Conservation (phyloP, 352 stramenopile species). For the Phytophthora sojae region DNA sequence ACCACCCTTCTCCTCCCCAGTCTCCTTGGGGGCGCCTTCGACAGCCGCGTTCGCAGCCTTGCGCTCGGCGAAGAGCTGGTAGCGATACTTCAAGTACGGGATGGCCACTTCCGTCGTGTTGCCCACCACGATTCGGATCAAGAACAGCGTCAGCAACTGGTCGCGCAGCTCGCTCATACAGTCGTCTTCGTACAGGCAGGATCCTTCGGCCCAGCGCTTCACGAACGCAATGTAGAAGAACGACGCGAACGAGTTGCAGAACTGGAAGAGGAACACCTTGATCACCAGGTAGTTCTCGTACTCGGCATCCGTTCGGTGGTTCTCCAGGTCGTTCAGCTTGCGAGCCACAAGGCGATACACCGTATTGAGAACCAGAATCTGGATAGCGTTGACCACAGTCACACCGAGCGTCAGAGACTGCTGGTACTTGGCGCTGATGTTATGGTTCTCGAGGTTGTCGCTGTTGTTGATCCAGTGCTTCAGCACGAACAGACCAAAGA, state of each 20-base stretch:
- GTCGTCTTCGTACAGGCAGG: slow-evolving; percentile 84
- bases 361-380: slow-evolving; percentile 95
- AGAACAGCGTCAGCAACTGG: slow-evolving; percentile 92
- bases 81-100: slow-evolving; percentile 85
- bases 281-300: slow-evolving; percentile 95
- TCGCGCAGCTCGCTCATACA: slow-evolving; percentile 92
- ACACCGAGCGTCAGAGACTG: slow-evolving; percentile 52
- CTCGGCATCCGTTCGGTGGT: slow-evolving; percentile 90
- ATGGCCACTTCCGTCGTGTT: slow-evolving; percentile 92
- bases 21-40: not conserved
- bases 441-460: slow-evolving; percentile 36
- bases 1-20: slow-evolving; percentile 36
- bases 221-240: slow-evolving; percentile 96
- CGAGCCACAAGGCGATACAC: slow-evolving; percentile 92
- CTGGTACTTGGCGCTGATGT: slow-evolving; percentile 53
- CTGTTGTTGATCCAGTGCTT: slow-evolving; percentile 79
- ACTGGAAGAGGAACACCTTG: slow-evolving; percentile 99
- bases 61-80: slow-evolving; percentile 64
- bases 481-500: slow-evolving; percentile 74
- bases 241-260: slow-evolving; percentile 97
- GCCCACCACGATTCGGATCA: slow-evolving; percentile 93
- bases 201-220: slow-evolving; percentile 58
- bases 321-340: slow-evolving; percentile 95
- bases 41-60: slow-evolving; percentile 16
- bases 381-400: slow-evolving; percentile 82